Conservation (phyloP, 306 rosid species). For the Corylus americana region DNA sequence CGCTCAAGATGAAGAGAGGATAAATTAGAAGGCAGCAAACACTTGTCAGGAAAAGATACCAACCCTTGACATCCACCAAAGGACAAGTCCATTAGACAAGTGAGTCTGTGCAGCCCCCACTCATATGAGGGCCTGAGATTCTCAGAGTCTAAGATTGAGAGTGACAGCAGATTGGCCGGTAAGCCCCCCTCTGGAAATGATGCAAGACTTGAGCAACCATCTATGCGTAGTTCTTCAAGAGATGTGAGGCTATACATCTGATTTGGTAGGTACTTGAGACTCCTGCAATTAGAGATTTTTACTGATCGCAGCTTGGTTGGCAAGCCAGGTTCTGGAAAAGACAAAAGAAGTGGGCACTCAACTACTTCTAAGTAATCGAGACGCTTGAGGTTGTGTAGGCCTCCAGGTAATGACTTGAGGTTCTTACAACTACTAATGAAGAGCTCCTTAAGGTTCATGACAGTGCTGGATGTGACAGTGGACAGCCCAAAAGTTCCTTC, state of each 20-base stretch:
- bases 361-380: conserved; percentile 29
- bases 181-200: conserved; percentile 33
- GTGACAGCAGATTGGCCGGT: conserved; percentile 29
- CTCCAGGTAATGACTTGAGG: conserved; percentile 28
- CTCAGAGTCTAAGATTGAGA: conserved; percentile 28
- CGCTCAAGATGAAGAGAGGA: conserved; percentile 35
- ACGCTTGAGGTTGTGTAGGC: conserved; percentile 24
- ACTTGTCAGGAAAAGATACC: conserved; percentile 30
- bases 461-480: neutral
- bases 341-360: conserved; percentile 31
- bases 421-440: conserved; percentile 24
- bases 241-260: conserved; percentile 29
- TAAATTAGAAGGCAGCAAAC: conserved; percentile 34
- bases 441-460: conserved; percentile 31
- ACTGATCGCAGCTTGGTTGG: conserved; percentile 22
- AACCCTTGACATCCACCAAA: conserved; percentile 37
- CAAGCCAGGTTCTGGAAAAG: conserved; percentile 28
- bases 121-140: conserved; percentile 31
- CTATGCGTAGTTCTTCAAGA: conserved; percentile 29
- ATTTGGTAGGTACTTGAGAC: conserved; percentile 30
- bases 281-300: conserved; percentile 19
- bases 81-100: conserved; percentile 22
- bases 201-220: conserved; percentile 23
- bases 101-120: conserved; percentile 40
- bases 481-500: conserved; percentile 23